Evolutionary conservation across 163 green algal species (phyloP), one percentile per base, ranked within the genome.

Genomic region (Trebouxiophyceae sp.): DNA sequence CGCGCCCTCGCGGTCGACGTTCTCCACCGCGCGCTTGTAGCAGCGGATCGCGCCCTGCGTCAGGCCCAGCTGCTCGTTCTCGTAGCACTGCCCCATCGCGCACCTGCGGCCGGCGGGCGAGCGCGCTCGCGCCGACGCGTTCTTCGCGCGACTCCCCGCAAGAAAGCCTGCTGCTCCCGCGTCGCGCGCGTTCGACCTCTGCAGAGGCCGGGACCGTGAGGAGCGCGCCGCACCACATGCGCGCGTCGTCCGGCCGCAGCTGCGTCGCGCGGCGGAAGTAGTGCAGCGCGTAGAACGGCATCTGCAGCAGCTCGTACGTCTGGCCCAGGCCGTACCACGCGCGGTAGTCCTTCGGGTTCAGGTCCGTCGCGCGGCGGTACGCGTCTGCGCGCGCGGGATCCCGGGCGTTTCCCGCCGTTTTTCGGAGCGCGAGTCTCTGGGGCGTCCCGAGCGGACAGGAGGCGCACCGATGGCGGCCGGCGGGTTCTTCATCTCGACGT

Each of bases 401-500:
- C n/a, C n/a, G n/a, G n/a, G n/a, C n/a, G n/a, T n/a, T n/a, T n/a
- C n/a, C n/a, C n/a, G n/a, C n/a, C n/a, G n/a, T n/a, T n/a, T n/a
- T n/a, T n/a, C n/a, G n/a, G n/a, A n/a, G n/a, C n/a, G n/a, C n/a
- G n/a, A n/a, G n/a, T n/a, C n/a, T n/a, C n/a, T n/a, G n/a, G n/a
- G n/a, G n/a, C n/a, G n/a, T n/a, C n/a, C n/a, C n/a, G n/a, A n/a
- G n/a, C n/a, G n/a, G n/a, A n/a, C n/a, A n/a, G n/a, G n/a, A n/a
- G n/a, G 90, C 71, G 60, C 79, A 86, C 90, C 87, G 33, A 98
- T 95, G 23, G 94, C 94, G 2, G 91, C 90, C 4, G 87, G 65
- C 3, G 89, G 87, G 75, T 98, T 97, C 75, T 98, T 96, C 72
- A 98, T 84, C 76, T 99, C 94, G 67, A 98, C 87, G 66, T 89